Evolutionary conservation across 148 eudicot species (phyloP).

Genomic region (Cornus kousa): DNA sequence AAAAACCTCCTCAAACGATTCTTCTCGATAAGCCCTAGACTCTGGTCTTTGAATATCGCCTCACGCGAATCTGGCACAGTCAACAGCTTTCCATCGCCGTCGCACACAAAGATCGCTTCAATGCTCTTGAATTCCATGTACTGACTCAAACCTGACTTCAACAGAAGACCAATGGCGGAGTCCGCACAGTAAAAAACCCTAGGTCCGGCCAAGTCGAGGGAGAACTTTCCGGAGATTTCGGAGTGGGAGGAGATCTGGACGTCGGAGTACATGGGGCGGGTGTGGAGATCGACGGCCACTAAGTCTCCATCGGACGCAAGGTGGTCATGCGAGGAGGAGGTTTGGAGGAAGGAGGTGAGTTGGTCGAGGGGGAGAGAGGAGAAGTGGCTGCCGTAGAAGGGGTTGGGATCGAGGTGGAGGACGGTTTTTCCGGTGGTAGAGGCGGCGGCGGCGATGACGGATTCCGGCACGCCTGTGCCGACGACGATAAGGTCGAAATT

Average conservation of each 20-base stretch:
- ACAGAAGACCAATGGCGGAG: constrained; percentile 45
- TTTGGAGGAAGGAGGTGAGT: constrained; percentile 37
- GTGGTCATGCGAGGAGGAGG: constrained; percentile 24
- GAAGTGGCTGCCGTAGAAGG: constrained; percentile 77
- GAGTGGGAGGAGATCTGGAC: constrained; percentile 32
- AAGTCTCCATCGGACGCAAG: constrained; percentile 10
- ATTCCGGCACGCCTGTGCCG: constrained; percentile 79
- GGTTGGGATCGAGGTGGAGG: constrained; percentile 88
- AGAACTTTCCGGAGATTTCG: constrained; percentile 27
- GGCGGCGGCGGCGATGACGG: constrained; percentile 78
- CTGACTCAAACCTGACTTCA: constrained; percentile 56
- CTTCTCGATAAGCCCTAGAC: constrained; percentile 50
- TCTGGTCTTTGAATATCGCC: constrained; percentile 58
- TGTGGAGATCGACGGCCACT: constrained; percentile 26
- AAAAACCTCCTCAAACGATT: constrained; percentile 55
- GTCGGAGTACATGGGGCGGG: constrained; percentile 39
- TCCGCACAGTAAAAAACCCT: constrained; percentile 80
- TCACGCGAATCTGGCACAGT: constrained; percentile 74
- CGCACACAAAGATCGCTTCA: constrained; percentile 52
- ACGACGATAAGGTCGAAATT: constrained; percentile 72
- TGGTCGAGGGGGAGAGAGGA: constrained; percentile 60
- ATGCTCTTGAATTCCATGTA: constrained; percentile 75
- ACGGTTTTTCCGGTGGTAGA: constrained; percentile 72
- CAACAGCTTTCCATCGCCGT: constrained; percentile 31
- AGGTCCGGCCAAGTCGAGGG: constrained; percentile 72